A percentile compares a stretch with the other conserved stretches of the same genome.
Evolutionary conservation across 2,329 filamentous ascomycete genomes (phyloP).

Genomic region (Talaromyces pinophilus): DNA sequence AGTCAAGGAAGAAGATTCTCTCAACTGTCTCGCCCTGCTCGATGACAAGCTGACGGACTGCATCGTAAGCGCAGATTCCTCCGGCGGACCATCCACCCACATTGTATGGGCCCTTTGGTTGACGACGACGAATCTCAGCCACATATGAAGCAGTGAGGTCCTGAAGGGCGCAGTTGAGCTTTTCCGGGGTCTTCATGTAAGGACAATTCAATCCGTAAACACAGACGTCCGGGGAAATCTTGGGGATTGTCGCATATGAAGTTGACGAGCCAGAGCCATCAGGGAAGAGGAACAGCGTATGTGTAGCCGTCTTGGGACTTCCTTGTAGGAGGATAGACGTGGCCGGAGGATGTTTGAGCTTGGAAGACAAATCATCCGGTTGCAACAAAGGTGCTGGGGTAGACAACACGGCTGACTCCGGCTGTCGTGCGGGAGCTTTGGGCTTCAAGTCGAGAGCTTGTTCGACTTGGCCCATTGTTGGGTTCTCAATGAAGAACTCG

Average conservation of each 20-base stretch:
- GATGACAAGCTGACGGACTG: constrained; percentile 59
- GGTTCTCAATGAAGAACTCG: constrained; percentile 49
- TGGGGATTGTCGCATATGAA: constrained; percentile 48
- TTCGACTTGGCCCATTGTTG: constrained; percentile 44
- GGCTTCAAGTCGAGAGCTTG: constrained; percentile 43
- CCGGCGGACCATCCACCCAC: constrained; percentile 76
- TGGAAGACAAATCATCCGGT: constrained; percentile 26
- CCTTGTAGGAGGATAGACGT: constrained; percentile 48
- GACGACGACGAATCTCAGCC: constrained; percentile 50
- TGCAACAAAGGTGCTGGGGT: constrained; percentile 28
- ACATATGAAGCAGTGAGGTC: constrained; percentile 43
- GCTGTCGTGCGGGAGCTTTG: constrained; percentile 28
- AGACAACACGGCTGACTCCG: constrained; percentile 19
- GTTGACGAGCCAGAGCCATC: constrained; percentile 51
- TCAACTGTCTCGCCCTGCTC: constrained; percentile 60
- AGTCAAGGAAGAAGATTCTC: constrained; percentile 65
- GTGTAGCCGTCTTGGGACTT: constrained; percentile 45
- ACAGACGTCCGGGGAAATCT: constrained; percentile 43
- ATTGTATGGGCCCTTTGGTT: constrained; percentile 60
- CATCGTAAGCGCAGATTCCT: constrained; percentile 70
- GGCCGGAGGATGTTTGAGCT: constrained; percentile 38
- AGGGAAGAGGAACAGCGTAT: constrained; percentile 47
- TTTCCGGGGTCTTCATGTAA: constrained; percentile 47
- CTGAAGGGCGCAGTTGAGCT: constrained; percentile 38
- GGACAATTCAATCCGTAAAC: constrained; percentile 49